phyloP scores from a whole-genome alignment of 2,329 filamentous ascomycete species.

The Trichoderma simmonsii region DNA sequence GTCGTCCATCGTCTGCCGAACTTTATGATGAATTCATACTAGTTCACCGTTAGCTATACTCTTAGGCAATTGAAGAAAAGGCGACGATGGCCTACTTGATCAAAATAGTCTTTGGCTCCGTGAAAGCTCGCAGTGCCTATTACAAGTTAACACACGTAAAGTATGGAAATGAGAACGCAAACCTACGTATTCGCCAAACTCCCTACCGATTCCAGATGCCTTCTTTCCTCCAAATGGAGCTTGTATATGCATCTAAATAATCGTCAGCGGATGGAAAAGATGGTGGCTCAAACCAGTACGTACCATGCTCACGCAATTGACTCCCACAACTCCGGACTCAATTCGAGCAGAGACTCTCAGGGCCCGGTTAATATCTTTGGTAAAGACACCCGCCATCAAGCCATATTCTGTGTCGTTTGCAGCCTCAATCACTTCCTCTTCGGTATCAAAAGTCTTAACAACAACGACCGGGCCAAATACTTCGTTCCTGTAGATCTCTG shows the following conservation, averaged over 20 bases:
- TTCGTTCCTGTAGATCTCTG: constrained; percentile 56
- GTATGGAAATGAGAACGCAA: background rate
- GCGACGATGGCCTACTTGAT: background rate
- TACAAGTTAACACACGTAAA: background rate
- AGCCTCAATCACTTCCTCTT: constrained; percentile 32
- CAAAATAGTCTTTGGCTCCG: background rate
- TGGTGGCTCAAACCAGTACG: background rate
- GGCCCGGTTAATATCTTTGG: constrained; percentile 47
- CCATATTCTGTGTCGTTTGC: constrained; percentile 51
- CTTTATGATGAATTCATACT: background rate
- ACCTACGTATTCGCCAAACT: background rate
- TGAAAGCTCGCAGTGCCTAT: background rate
- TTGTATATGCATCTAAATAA: background rate
- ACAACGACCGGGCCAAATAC: constrained; percentile 63
- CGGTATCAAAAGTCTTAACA: constrained; percentile 44
- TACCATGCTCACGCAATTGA: constrained; percentile 42
- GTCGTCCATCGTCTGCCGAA: background rate
- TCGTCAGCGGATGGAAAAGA: background rate
- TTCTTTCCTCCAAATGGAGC: constrained; percentile 7
- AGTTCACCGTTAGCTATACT: background rate
- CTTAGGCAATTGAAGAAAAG: no score
- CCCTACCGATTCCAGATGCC: background rate
- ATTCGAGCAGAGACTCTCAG: constrained; percentile 49
- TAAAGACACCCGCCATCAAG: constrained; percentile 55
- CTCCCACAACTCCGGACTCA: constrained; percentile 59